Evolutionary conservation across 208 protist genomes (phyloP).

Genomic region (Crithidia expoeki): DNA sequence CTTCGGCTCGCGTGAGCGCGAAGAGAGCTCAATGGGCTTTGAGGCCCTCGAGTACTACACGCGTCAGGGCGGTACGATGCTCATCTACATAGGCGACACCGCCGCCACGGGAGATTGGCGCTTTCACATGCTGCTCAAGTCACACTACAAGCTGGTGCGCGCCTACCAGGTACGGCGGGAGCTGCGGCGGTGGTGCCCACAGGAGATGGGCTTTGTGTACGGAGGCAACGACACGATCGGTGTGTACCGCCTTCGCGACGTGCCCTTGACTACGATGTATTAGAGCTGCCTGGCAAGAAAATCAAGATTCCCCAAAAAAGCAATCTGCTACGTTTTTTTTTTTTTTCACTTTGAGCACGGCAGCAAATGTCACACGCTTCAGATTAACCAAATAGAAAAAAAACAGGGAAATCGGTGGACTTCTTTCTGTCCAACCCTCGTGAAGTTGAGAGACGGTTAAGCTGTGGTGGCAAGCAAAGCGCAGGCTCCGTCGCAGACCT

Average conservation of each 20-base stretch:
- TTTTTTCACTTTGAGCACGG: background rate
- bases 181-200: conserved; percentile 83
- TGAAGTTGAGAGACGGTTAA: too few relatives aligned
- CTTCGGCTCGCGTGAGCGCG: conserved; percentile 85
- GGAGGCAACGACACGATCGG: conserved; percentile 90
- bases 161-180: conserved; percentile 87
- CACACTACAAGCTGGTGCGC: conserved; percentile 81
- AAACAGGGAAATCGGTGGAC: too few relatives aligned
- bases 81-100: conserved; percentile 91
- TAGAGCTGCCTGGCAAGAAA: conserved; percentile 10
- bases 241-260: conserved; percentile 76
- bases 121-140: conserved; percentile 85
- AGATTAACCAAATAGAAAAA: too few relatives aligned
- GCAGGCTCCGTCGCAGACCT: too few relatives aligned
- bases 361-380: too few relatives aligned
- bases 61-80: conserved; percentile 59
- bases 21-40: conserved; percentile 92
- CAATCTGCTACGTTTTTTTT: background rate
- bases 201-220: conserved; percentile 91
- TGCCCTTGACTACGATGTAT: conserved; percentile 33
- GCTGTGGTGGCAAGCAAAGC: too few relatives aligned
- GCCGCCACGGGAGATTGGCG: conserved; percentile 89
- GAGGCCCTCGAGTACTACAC: conserved; percentile 89
- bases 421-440: too few relatives aligned
- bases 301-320: background rate